These are phyloP conservation scores for Yamagishiella unicocca DNA, from an alignment of 139 green algal genomes.

Conservation along the genomic window DNA sequence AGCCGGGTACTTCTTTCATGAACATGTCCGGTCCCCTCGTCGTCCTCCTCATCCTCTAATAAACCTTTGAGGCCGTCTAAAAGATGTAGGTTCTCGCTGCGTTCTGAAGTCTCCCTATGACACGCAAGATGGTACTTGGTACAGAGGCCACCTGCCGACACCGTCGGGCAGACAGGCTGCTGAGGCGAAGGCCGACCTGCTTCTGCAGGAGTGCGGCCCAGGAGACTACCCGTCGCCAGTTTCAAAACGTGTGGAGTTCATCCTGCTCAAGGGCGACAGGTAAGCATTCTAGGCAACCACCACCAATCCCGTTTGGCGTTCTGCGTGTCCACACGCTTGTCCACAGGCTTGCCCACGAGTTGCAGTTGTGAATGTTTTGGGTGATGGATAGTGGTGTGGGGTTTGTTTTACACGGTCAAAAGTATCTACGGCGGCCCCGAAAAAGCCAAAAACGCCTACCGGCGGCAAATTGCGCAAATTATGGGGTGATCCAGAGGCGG, in stretches of 20 bases:
- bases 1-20: too few relatives aligned
- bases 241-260: slow-evolving; percentile 14
- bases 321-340: not conserved
- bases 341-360: not conserved
- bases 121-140: too few relatives aligned
- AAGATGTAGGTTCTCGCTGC: too few relatives aligned
- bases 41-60: too few relatives aligned
- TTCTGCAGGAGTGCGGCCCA: not conserved
- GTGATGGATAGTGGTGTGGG: not conserved
- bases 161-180: slow-evolving; percentile 10
- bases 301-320: not conserved
- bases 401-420: too few relatives aligned
- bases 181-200: slow-evolving; percentile 7
- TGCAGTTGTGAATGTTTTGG: not conserved
- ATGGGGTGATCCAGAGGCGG: too few relatives aligned
- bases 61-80: too few relatives aligned
- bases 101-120: too few relatives aligned
- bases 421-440: too few relatives aligned
- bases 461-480: too few relatives aligned
- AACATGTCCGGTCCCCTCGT: too few relatives aligned
- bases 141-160: not conserved
- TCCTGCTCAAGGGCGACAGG: not conserved
- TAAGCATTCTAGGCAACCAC: not conserved
- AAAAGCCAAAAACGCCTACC: too few relatives aligned
- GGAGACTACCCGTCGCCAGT: slow-evolving; percentile 12